These are phyloP conservation scores for Kwoniella shandongensis DNA, from an alignment of 768 basidiomycete genomes.

Conservation along the genomic window DNA sequence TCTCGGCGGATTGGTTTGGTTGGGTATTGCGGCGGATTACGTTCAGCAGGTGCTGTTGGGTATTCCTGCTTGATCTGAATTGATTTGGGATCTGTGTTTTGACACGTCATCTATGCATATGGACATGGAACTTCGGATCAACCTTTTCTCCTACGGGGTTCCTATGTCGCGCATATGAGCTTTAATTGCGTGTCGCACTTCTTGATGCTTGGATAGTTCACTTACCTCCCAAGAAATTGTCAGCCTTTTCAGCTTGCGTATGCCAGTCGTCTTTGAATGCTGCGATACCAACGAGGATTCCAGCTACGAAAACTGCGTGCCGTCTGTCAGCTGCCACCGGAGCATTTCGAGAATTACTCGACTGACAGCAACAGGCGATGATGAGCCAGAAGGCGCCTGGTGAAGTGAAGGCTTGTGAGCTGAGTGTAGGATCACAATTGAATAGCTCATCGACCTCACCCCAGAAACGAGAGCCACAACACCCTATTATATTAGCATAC, in stretches of 20 bases:
- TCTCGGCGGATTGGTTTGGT: conserved; percentile 84
- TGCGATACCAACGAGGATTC: conserved; percentile 50
- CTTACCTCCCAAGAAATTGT: conserved; percentile 49
- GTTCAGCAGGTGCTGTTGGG: conserved; percentile 33
- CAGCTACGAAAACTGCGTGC: conserved; percentile 46
- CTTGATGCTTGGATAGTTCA: no score
- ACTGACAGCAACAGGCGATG: conserved; percentile 38
- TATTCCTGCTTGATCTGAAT: not conserved
- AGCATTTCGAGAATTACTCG: not conserved
- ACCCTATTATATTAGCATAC: conserved; percentile 52
- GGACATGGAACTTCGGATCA: no score
- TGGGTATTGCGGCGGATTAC: conserved; percentile 75
- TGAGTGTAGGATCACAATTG: not conserved
- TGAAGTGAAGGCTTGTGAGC: not conserved
- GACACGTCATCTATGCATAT: no score
- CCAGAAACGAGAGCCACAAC: conserved; percentile 52
- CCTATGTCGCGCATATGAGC: no score
- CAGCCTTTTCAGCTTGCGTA: conserved; percentile 41
- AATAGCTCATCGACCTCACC: conserved; percentile 37
- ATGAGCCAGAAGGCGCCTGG: conserved; percentile 52
- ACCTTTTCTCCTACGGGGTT: no score
- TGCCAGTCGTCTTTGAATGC: conserved; percentile 48
- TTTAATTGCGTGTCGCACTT: no score
- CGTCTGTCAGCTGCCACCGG: conserved; percentile 1
- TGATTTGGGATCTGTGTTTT: no score